These are phyloP conservation scores for Camptophora hylomeconis DNA, from an alignment of 2,329 filamentous ascomycete species.

Conservation along the genomic window DNA sequence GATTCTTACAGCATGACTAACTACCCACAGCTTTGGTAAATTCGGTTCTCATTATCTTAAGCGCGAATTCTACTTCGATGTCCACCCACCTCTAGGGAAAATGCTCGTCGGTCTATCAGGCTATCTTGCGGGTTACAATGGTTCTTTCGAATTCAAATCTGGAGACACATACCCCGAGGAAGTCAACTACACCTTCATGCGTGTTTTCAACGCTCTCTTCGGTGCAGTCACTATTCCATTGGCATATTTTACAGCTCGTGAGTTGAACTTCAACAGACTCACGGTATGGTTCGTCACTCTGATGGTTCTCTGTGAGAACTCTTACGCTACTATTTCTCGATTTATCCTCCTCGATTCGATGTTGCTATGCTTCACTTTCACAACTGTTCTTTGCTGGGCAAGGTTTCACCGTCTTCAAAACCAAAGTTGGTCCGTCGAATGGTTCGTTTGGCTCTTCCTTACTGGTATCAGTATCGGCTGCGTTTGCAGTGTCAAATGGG, in stretches of 20 bases:
- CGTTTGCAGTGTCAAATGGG: slow-evolving; percentile 97
- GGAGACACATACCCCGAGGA: slow-evolving; percentile 90
- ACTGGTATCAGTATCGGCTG: slow-evolving; percentile 93
- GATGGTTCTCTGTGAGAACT: slow-evolving; percentile 98
- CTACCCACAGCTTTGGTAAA: slow-evolving; percentile 44
- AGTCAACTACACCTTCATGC: slow-evolving; percentile 97
- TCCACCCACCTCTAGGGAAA: slow-evolving; percentile 91
- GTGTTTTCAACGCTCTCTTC: slow-evolving; percentile 90
- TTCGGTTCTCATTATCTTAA: slow-evolving; percentile 99
- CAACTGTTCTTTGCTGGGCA: slow-evolving; percentile 91
- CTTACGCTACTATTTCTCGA: slow-evolving; percentile 95
- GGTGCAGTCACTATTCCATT: slow-evolving; percentile 84
- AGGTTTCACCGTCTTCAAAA: slow-evolving; percentile 85
- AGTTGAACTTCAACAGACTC: slow-evolving; percentile 72
- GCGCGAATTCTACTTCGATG: slow-evolving; percentile 98
- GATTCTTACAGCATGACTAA: slow-evolving; percentile 1
- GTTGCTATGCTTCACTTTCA: slow-evolving; percentile 97
- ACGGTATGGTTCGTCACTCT: slow-evolving; percentile 90
- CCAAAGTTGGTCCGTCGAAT: slow-evolving; percentile 76
- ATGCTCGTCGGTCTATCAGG: slow-evolving; percentile 96
- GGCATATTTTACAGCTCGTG: slow-evolving; percentile 88
- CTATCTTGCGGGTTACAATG: slow-evolving; percentile 94
- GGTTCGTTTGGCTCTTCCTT: slow-evolving; percentile 89
- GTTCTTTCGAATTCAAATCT: slow-evolving; percentile 98
- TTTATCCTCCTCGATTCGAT: slow-evolving; percentile 98